Evolutionary conservation across 2,329 filamentous ascomycete genomes (phyloP), one percentile per base, ranked within the genome.

Genomic region (Zelopaecilomyces penicillatus): DNA sequence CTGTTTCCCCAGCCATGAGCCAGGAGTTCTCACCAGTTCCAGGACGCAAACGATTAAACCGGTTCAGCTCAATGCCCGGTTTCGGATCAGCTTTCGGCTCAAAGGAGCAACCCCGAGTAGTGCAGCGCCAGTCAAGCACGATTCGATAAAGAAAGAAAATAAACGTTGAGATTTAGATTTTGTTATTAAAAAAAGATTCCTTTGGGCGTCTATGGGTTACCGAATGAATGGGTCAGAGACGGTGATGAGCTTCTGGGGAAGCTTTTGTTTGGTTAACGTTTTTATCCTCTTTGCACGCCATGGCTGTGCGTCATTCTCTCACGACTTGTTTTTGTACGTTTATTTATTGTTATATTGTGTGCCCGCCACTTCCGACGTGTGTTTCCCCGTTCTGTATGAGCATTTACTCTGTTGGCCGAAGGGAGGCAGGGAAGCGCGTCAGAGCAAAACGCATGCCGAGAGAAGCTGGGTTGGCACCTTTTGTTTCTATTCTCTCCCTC

Each of bases 61-160:
- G 76, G 42, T 73, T 76, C 63, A 76, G 72, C 48, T 72, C 73
- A 28, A 76, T 80, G 63, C 70, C 76, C 4, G 70, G 71, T 38
- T 78, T 80, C 45, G 71, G 73, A 19, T 52, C 57, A 37, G 50
- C 46, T 33, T 70, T 68, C 8, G 47, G 52, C 38, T 19, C 19
- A 19, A 65, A 65, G 61, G 60, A 64, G 43, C 59, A 54, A 50
- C 54, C 59, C 19, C 52, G 58, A 28, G 53, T 60, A 9, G 54
- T 64, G 27, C 65, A 73, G 50, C 71, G 71, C 62, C 64, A 69
- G 49, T 57, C 62, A 47, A 68, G 65, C 59, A 63, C 63, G 57
- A 59, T 65, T 43, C 60, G 62, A 55, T 65, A 52, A 61, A 45
- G 9, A 38, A 44, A 33, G 27, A 37, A 40, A 41, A 34, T 19